Evolutionary conservation across 2,329 filamentous ascomycete species (phyloP), one percentile per base, ranked within the genome.

Genomic region (Talaromyces rugulosus): DNA sequence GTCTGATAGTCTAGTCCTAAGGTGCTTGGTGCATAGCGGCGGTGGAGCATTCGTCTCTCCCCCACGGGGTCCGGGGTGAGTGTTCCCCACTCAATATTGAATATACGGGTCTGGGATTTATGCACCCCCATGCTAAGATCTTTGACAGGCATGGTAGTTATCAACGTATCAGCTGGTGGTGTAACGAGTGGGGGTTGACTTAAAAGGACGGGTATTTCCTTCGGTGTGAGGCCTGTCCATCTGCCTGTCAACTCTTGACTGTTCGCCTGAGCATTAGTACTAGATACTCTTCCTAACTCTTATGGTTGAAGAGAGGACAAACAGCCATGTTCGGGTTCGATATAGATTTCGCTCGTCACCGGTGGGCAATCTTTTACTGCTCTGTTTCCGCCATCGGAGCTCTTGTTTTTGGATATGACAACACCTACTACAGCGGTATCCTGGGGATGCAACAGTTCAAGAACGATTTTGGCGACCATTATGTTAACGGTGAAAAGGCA

Each of bases 391-490:
- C 54, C 18, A 56, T 56, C 11, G 34, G 54, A 16, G 54, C 54
- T 16, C 54, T 56, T 16, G 54, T 56, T 28, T 56, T 56, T n/a
- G 54, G 54, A 16, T 56, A 56, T 56, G 54, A 56, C 34, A 56
- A 56, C 34, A 56, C 54, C 54, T 56, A 56, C 23, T 56, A 56
- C 34, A 56, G 54, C 12, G 54, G 54, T 18, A 56, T 56, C 8
- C 34, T 42, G 14, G 54, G 54, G 9, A 56, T 56, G 54, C 54
- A 56, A n/a, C 16, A 40, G 34, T 56, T 56, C 34, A 56, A 56
- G 36, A 56, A 42, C 8, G n/a, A 40, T 28, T 56, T 9, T 56
- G 54, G 54, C 7, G 18, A 23, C 11, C 23, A 27, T 4, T 40
- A 56, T 28, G n/a, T 27, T 9, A 28, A 56, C 11, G 54, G 54